Evolutionary conservation across 2,329 filamentous ascomycete genomes (phyloP).

Genomic region (Colletotrichum tanaceti): DNA sequence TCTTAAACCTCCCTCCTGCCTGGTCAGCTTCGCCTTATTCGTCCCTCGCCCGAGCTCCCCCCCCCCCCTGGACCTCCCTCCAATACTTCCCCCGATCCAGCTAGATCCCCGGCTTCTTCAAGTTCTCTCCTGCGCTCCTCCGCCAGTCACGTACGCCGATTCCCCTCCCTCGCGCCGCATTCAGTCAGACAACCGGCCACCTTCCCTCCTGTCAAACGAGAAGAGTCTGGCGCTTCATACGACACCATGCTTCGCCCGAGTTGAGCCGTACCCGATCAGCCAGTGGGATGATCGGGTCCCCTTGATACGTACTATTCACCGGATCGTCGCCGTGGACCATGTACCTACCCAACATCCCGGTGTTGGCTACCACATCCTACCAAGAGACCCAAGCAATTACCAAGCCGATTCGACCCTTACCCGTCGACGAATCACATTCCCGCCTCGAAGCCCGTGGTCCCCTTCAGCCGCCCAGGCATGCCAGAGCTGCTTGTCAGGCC

Average conservation of each 20-base stretch:
- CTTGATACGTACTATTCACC: not conserved
- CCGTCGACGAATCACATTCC: slow-evolving; percentile 8
- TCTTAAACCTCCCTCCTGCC: not conserved
- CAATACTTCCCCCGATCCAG: slow-evolving; percentile 23
- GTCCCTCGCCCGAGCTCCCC: not conserved
- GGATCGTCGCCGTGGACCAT: not conserved
- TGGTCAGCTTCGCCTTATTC: not conserved
- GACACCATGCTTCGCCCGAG: not conserved
- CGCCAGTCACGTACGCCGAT: not conserved
- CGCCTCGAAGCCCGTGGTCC: slow-evolving; percentile 21
- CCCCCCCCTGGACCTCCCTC: not conserved
- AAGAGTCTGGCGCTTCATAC: not conserved
- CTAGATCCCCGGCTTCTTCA: slow-evolving; percentile 16
- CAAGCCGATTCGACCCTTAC: slow-evolving; percentile 25
- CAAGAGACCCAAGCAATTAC: slow-evolving; percentile 36
- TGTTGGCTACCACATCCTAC: slow-evolving; percentile 17
- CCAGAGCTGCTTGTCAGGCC: not conserved
- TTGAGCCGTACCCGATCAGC: not conserved
- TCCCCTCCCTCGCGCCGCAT: not conserved
- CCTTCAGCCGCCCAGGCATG: not conserved
- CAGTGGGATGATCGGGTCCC: not conserved
- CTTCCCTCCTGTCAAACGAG: not conserved
- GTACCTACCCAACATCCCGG: slow-evolving; percentile 17
- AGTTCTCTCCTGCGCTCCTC: not conserved
- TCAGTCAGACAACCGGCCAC: not conserved